These are phyloP conservation scores for Epichloe amarillans DNA, from an alignment of 2,329 filamentous ascomycete species.

Conservation along the genomic window DNA sequence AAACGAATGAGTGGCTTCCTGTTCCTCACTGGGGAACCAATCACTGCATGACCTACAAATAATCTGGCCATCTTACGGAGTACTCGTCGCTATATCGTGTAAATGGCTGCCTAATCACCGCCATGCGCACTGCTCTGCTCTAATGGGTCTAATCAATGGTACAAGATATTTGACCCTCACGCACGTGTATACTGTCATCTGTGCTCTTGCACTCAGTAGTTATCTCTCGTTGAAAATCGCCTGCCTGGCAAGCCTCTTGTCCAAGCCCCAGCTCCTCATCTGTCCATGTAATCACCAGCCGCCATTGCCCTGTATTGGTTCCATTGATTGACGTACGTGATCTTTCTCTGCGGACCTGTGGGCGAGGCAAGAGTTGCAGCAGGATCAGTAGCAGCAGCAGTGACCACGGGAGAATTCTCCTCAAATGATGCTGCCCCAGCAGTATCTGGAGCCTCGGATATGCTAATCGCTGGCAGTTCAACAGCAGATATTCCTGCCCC, in stretches of 20 bases:
- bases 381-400: conserved; percentile 15
- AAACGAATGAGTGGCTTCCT: too few species aligned
- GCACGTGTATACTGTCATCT: too few species aligned
- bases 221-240: too few species aligned
- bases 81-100: too few species aligned
- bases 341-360: conserved; percentile 15
- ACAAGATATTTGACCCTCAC: too few species aligned
- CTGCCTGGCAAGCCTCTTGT: not conserved
- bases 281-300: not conserved
- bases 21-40: too few species aligned
- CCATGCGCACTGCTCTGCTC: too few species aligned
- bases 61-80: too few species aligned
- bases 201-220: too few species aligned
- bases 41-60: too few species aligned
- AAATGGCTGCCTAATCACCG: too few species aligned
- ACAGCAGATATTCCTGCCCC: conserved; percentile 17
- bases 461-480: conserved; percentile 19
- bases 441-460: conserved; percentile 2
- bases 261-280: not conserved
- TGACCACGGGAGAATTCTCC: conserved; percentile 3
- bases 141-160: too few species aligned
- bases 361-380: conserved; percentile 22
- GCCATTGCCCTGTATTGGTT: conserved; percentile 15
- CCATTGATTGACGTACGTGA: conserved; percentile 24
- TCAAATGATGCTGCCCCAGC: not conserved